Evolutionary conservation across 164 flowering plant species (phyloP).

Genomic region (Paratinospora sagittata): DNA sequence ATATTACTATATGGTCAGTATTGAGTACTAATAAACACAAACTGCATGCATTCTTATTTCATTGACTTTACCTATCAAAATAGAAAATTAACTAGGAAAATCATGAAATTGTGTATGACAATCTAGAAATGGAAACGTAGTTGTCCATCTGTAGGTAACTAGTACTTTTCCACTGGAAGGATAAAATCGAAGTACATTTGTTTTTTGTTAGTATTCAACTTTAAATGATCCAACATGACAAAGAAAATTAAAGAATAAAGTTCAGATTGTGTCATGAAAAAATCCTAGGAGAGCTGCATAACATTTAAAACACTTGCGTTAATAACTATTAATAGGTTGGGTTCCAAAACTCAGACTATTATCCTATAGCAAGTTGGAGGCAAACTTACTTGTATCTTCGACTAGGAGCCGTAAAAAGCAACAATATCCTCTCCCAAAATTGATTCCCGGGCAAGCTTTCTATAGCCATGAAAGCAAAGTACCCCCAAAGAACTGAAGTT

Average conservation of each 20-base stretch:
- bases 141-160: neutral
- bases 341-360: neutral
- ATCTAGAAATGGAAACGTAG: neutral
- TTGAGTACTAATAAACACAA: too few species aligned
- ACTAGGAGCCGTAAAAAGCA: slow-evolving; percentile 90
- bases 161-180: neutral
- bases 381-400: slow-evolving; percentile 79
- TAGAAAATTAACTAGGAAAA: neutral
- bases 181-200: neutral
- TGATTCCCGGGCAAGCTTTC: slow-evolving; percentile 98
- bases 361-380: neutral
- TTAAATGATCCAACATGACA: neutral
- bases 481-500: slow-evolving; percentile 43
- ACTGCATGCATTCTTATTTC: neutral
- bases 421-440: slow-evolving; percentile 88
- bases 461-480: slow-evolving; percentile 98
- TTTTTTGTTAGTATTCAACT: neutral
- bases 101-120: neutral
- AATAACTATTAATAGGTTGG: too few species aligned
- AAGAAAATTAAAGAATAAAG: neutral
- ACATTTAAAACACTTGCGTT: neutral
- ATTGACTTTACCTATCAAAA: neutral
- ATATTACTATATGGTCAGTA: neutral
- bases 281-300: neutral
- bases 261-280: neutral